These are phyloP conservation scores for Typha latifolia DNA, from an alignment of 176 grass and related monocot genomes.

Conservation along the genomic window DNA sequence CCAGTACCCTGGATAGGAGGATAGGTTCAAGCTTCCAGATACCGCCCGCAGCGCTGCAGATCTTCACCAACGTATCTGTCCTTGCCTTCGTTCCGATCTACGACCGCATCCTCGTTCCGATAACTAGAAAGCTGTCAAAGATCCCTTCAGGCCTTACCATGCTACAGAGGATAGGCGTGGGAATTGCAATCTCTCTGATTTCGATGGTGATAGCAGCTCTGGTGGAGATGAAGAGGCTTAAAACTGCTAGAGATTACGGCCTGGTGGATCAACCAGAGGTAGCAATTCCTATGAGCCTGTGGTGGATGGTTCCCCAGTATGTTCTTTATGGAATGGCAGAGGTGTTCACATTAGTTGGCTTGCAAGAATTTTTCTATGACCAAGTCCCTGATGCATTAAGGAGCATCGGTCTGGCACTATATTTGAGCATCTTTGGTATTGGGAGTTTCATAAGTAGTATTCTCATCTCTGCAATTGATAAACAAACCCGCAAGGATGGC, in stretches of 20 bases:
- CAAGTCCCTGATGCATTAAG: constrained; percentile 43
- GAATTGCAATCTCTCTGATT: constrained; percentile 11
- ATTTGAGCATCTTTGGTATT: constrained; percentile 43
- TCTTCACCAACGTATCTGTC: constrained; percentile 26
- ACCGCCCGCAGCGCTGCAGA: constrained; percentile 33
- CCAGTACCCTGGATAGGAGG: constrained; percentile 26
- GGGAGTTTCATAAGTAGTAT: constrained; percentile 50
- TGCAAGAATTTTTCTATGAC: constrained; percentile 71
- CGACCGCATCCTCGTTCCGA: constrained; percentile 39
- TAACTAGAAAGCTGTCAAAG: constrained; percentile 12
- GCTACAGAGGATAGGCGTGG: constrained; percentile 46
- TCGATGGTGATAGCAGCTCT: constrained; percentile 21
- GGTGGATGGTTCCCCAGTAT: constrained; percentile 61
- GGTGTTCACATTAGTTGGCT: constrained; percentile 35
- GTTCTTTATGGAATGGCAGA: constrained; percentile 30
- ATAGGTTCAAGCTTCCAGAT: constrained; percentile 17
- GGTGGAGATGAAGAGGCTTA: constrained; percentile 45
- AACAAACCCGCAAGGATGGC: constrained; percentile 14
- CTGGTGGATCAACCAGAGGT: constrained; percentile 4
- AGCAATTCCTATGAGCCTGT: constrained; percentile 42
- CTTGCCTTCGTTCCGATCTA: constrained; percentile 26
- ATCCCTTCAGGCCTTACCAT: constrained; percentile 31
- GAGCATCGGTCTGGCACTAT: constrained; percentile 47
- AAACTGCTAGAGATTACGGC: constrained; percentile 14
- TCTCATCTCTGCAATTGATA: constrained; percentile 33